phyloP scores from a whole-genome alignment of 345 rosid genomes.

The Kandelia obovata region DNA sequence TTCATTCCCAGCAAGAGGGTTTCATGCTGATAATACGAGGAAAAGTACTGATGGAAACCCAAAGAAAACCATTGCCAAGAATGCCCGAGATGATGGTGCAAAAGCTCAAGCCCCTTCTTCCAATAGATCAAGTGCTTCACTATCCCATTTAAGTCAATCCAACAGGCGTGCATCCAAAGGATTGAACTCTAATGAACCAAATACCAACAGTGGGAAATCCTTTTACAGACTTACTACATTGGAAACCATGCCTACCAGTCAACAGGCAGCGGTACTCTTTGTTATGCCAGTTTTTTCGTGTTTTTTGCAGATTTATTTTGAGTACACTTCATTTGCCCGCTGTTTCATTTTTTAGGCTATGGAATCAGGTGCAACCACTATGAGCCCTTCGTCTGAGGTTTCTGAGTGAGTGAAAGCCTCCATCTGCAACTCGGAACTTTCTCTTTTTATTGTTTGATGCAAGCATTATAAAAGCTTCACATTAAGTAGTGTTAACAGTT shows the following conservation, averaged over 20 bases:
- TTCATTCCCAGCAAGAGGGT: conserved; percentile 62
- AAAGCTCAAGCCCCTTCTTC: conserved; percentile 24
- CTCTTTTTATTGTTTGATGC: background rate
- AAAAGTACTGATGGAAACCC: conserved; percentile 55
- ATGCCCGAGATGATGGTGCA: conserved; percentile 24
- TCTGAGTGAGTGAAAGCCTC: conserved; percentile 46
- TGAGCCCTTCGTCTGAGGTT: conserved; percentile 26
- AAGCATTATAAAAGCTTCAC: background rate
- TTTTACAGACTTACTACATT: conserved; percentile 32
- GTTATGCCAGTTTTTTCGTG: background rate
- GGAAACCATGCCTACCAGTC: conserved; percentile 33
- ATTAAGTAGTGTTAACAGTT: background rate
- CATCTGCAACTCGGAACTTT: background rate
- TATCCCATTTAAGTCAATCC: conserved; percentile 23
- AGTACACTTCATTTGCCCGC: background rate
- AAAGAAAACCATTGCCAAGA: conserved; percentile 37
- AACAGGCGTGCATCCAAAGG: conserved; percentile 28
- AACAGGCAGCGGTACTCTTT: conserved; percentile 38
- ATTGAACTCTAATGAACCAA: conserved; percentile 29
- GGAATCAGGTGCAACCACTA: conserved; percentile 37
- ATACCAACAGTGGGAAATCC: conserved; percentile 21
- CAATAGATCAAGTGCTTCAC: conserved; percentile 31
- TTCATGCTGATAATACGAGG: conserved; percentile 37
- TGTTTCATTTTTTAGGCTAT: conserved; percentile 39
- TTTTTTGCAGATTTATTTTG: background rate